A percentile compares a stretch with the other conserved stretches of the same genome.
These are phyloP conservation scores for Suaeda aralocaspica DNA, from an alignment of 148 eudicot genomes.

Conservation along the genomic window DNA sequence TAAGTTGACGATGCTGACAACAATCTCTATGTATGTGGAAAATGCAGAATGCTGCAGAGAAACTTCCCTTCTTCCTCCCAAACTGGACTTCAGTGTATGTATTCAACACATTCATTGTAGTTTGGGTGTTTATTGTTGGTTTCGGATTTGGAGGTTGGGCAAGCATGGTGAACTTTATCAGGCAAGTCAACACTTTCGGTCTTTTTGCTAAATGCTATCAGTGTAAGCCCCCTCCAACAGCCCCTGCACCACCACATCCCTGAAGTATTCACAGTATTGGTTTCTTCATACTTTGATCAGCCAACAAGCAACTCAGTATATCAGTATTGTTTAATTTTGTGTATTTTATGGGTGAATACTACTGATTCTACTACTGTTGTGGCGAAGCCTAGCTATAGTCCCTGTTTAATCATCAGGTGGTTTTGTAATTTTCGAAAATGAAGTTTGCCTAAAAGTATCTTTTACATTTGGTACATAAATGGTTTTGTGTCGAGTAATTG, in stretches of 20 bases:
- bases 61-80: constrained; percentile 47
- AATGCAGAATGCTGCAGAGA: constrained; percentile 65
- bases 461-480: constrained; percentile 7
- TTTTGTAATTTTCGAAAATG: constrained; percentile 10
- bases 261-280: constrained; percentile 4
- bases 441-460: background rate
- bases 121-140: constrained; percentile 54
- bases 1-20: background rate
- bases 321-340: background rate
- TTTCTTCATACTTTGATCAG: background rate
- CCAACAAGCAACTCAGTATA: background rate
- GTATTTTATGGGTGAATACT: constrained; percentile 10
- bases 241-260: constrained; percentile 25
- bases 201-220: constrained; percentile 62
- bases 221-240: constrained; percentile 31
- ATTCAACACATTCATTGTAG: constrained; percentile 45
- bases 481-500: background rate
- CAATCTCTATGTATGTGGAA: background rate
- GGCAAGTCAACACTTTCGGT: constrained; percentile 55
- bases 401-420: constrained; percentile 5
- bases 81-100: constrained; percentile 52
- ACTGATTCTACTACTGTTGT: constrained; percentile 1
- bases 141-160: constrained; percentile 76
- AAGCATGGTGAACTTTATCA: constrained; percentile 50
- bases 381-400: constrained; percentile 20